Base-by-base conservation (phyloP, 768 basidiomycete species). In the Trametes punicea region DNA sequence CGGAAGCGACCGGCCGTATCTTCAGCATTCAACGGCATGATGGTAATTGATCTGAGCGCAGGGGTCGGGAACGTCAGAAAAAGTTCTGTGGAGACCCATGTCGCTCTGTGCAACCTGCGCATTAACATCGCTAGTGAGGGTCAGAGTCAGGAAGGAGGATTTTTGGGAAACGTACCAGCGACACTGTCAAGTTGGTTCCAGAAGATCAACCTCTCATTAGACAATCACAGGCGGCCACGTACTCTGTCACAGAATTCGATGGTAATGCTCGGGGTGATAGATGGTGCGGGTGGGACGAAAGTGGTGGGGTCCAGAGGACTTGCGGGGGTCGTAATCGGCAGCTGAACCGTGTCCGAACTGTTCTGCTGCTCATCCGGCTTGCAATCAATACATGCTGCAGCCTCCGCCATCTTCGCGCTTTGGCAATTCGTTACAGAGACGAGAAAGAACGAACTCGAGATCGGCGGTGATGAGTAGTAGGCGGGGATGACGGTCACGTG, bases 241-340 rank as follows among this genome's bases (percentile, higher is more conserved):
- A 93, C 90, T 74, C 92, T 77, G 69, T 95, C 91, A 70, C 94
- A 98, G 67, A 93, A 98, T 70, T 98, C 94, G 60, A 98, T 89
- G 6, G 80, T 80, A n/a, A 96, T 73, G 26, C 80, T 80, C 2
- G 89, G 83, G 9, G 55, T n/a, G 5, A 67, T 70, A 30, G 77
- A 66, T 20, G 76, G 72, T 6, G 67, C 69, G 2, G 86, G 87
- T 53, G 81, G 79, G 9, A 79, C 69, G 65, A 89, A 88, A 0
- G 79, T 79, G 0, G 78, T 67, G 2, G 77, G 73, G 58, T 86
- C 79, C 38, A 78, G 62, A 6, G 69, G 60, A 51, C 64, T 61
- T 18, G 67, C 40, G 4, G 39, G 30, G 10, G 25, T 27, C 4
- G 40, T 23, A 20, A 41, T 1, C 27, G 33, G 31, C 16, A 47